Percentiles rank a stretch among this genome's conserved stretches.
phyloP scores from a whole-genome alignment of 1,139 yeast species.

The Debaryomycetaceae sp. region DNA sequence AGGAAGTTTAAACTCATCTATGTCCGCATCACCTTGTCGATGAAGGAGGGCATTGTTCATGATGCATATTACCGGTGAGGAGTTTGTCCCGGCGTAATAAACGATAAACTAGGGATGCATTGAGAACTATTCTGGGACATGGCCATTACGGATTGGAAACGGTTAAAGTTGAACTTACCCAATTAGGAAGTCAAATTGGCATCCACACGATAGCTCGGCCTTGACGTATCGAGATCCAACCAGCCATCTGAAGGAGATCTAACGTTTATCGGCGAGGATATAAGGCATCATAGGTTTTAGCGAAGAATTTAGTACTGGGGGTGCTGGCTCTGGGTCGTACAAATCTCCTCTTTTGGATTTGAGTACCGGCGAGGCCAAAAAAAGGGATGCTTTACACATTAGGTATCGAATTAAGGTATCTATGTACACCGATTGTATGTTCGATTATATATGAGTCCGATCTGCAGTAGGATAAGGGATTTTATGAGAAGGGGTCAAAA shows the following conservation, averaged over 20 bases:
- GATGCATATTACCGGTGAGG: not conserved
- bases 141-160: not conserved
- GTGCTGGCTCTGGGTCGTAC: not conserved
- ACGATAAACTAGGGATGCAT: not conserved
- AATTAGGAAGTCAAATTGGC: not conserved
- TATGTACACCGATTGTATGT: not conserved
- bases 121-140: not conserved
- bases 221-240: not conserved
- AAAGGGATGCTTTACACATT: not conserved
- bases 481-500: constrained; percentile 12
- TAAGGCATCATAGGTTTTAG: not conserved
- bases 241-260: not conserved
- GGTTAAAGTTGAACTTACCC: not conserved
- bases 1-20: too few relatives aligned
- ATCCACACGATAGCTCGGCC: not conserved
- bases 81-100: not conserved
- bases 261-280: not conserved
- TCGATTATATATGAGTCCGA: not conserved
- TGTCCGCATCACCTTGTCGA: not conserved
- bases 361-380: not conserved
- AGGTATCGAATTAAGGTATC: not conserved
- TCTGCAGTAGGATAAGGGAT: not conserved
- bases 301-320: not conserved
- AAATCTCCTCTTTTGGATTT: constrained; percentile 8
- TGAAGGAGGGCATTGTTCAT: not conserved